phyloP scores from a whole-genome alignment of 2,329 filamentous ascomycete species.

The Ilyonectria destructans region DNA sequence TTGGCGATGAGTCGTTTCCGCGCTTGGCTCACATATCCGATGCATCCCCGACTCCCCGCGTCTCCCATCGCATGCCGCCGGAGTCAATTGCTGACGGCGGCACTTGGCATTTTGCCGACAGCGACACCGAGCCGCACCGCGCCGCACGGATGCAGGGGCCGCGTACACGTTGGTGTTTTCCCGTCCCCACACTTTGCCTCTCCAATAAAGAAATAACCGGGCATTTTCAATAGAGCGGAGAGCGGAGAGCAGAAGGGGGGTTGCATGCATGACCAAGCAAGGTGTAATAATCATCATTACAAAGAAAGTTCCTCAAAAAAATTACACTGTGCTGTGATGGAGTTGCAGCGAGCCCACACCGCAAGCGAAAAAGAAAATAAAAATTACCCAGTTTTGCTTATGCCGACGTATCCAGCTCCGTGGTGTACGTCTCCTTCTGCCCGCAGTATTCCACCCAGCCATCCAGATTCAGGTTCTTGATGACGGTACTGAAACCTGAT shows the following conservation, averaged over 20 bases:
- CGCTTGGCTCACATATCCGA: background rate
- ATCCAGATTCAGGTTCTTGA: conserved; percentile 76
- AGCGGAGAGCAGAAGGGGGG: too few relatives aligned
- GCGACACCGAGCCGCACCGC: background rate
- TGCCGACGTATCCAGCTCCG: background rate
- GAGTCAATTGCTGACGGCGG: background rate
- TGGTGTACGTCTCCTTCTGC: background rate
- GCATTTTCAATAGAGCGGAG: too few relatives aligned
- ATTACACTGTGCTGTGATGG: too few relatives aligned
- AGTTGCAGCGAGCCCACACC: too few relatives aligned
- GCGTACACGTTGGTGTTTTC: background rate
- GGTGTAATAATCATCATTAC: too few relatives aligned
- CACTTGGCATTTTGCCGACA: background rate
- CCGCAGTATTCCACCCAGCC: conserved; percentile 62
- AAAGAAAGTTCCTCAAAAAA: too few relatives aligned
- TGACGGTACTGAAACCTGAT: conserved; percentile 73
- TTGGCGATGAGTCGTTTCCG: too few relatives aligned
- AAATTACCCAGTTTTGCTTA: too few relatives aligned
- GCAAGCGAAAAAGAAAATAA: too few relatives aligned
- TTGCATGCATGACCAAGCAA: too few relatives aligned
- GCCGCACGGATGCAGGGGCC: background rate
- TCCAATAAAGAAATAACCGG: too few relatives aligned
- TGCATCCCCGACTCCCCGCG: background rate
- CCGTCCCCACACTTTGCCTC: background rate
- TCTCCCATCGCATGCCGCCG: background rate